Conservation (phyloP, 2,329 filamentous ascomycete genomes). For the Moelleriella libera region DNA sequence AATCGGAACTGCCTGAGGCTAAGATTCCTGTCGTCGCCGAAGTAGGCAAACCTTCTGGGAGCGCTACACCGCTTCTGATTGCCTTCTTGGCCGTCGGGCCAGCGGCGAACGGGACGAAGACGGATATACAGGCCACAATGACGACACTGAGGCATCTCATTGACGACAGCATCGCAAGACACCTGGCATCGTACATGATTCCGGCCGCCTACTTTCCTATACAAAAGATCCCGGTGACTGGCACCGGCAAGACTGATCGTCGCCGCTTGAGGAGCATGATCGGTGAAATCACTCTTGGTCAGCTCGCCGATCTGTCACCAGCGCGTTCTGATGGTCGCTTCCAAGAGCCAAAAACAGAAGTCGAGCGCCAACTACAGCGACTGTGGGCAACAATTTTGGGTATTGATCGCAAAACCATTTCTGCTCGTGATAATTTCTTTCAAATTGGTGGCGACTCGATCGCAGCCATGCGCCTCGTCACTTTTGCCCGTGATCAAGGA, state of each 20-base stretch:
- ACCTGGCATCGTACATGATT: conserved; percentile 6
- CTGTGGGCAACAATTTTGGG: conserved; percentile 7
- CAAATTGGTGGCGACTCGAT: conserved; percentile 21
- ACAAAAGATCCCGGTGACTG: conserved; percentile 5
- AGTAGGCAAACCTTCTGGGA: not conserved
- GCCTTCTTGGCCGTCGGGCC: not conserved
- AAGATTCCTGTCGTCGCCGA: not conserved
- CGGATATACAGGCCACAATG: not conserved
- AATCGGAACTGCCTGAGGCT: not conserved
- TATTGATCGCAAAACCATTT: conserved; percentile 4
- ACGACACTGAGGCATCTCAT: not conserved
- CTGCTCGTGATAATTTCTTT: conserved; percentile 6
- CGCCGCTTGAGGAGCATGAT: conserved; percentile 3
- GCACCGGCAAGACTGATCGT: conserved; percentile 7
- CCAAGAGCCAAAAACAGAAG: not conserved
- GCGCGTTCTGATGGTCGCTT: not conserved
- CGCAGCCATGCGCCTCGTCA: conserved; percentile 6
- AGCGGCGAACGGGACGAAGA: not conserved
- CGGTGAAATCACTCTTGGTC: not conserved
- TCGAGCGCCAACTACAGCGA: conserved; percentile 3
- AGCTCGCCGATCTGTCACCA: not conserved
- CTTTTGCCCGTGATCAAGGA: not conserved
- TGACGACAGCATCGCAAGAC: not conserved
- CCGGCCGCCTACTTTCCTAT: conserved; percentile 8
- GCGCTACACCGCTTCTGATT: not conserved